A percentile compares a stretch with the other conserved stretches of the same genome.
phyloP scores from a whole-genome alignment of 495 filamentous ascomycete genomes.

The Penicillium waksmanii region DNA sequence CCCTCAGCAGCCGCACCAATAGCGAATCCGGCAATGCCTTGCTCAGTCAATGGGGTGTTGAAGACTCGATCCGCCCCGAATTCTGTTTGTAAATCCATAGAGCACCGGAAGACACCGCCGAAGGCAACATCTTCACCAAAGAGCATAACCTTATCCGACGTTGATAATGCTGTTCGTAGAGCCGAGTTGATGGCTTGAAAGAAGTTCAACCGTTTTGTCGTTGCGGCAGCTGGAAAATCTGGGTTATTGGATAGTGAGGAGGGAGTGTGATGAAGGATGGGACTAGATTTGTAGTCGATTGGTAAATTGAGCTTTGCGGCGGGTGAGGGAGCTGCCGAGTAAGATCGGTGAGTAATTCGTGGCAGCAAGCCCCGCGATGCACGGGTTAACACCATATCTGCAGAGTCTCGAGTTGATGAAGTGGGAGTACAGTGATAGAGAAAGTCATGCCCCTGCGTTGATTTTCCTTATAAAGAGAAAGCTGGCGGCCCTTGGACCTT shows the following conservation, averaged over 20 bases:
- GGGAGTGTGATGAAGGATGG: constrained; percentile 78
- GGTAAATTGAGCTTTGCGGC: constrained; percentile 76
- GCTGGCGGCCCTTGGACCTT: constrained; percentile 4
- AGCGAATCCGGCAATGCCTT: constrained; percentile 93
- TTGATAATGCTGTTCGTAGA: constrained; percentile 75
- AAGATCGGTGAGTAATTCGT: constrained; percentile 24
- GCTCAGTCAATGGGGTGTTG: constrained; percentile 93
- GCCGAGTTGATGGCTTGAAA: constrained; percentile 94
- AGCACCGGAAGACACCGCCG: constrained; percentile 95
- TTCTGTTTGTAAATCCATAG: constrained; percentile 82
- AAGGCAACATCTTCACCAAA: constrained; percentile 98
- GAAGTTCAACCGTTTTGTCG: constrained; percentile 83
- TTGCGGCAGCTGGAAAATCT: constrained; percentile 65
- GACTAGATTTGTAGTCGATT: constrained; percentile 83
- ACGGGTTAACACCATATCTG: constrained; percentile 21
- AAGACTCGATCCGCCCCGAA: constrained; percentile 92
- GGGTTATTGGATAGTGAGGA: constrained; percentile 65
- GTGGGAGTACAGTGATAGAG: constrained; percentile 5
- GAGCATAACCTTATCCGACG: constrained; percentile 82
- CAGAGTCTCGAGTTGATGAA: background rate
- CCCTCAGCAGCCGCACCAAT: constrained; percentile 89
- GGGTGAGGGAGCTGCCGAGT: constrained; percentile 39
- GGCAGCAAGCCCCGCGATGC: constrained; percentile 19
- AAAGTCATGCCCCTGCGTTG: constrained; percentile 2
- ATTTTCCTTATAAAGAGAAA: constrained; percentile 19